phyloP scores from a whole-genome alignment of 805 yeast species.

The Suhomyces prunicola region DNA sequence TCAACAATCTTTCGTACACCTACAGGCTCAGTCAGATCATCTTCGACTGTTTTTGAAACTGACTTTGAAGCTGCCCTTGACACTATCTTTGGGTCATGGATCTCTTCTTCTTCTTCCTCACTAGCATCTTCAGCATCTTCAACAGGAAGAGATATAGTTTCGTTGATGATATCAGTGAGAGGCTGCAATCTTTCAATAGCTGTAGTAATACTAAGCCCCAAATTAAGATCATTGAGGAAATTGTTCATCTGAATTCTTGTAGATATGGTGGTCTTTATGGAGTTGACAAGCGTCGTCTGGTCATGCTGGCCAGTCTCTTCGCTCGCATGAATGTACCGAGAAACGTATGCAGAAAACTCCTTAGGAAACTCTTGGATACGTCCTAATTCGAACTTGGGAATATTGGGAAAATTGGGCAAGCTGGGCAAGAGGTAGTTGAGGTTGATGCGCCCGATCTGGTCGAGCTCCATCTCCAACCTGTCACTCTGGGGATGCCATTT shows the following conservation, averaged over 20 bases:
- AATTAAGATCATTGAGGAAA: constrained; percentile 36
- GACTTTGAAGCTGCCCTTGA: not conserved
- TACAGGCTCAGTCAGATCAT: constrained; percentile 47
- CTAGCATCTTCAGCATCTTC: constrained; percentile 34
- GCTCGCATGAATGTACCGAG: constrained; percentile 20
- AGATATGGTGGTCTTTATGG: constrained; percentile 38
- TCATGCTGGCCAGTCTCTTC: constrained; percentile 11
- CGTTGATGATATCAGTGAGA: constrained; percentile 42
- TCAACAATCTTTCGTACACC: constrained; percentile 50
- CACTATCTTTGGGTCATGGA: not conserved
- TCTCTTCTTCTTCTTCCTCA: constrained; percentile 24
- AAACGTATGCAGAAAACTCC: constrained; percentile 29
- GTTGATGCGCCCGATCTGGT: constrained; percentile 49
- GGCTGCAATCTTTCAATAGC: constrained; percentile 55
- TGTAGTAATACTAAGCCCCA: constrained; percentile 48
- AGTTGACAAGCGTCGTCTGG: constrained; percentile 21
- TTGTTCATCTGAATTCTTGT: constrained; percentile 42
- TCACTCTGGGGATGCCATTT: not conserved
- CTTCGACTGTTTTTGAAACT: constrained; percentile 4
- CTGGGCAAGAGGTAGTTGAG: constrained; percentile 24
- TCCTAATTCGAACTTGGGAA: constrained; percentile 22
- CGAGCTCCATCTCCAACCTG: constrained; percentile 45
- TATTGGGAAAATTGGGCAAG: constrained; percentile 22
- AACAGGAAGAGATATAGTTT: constrained; percentile 47
- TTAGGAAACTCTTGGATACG: constrained; percentile 24